phyloP scores from a whole-genome alignment of 2,329 filamentous ascomycete species.

The Verticillium dahliae region DNA sequence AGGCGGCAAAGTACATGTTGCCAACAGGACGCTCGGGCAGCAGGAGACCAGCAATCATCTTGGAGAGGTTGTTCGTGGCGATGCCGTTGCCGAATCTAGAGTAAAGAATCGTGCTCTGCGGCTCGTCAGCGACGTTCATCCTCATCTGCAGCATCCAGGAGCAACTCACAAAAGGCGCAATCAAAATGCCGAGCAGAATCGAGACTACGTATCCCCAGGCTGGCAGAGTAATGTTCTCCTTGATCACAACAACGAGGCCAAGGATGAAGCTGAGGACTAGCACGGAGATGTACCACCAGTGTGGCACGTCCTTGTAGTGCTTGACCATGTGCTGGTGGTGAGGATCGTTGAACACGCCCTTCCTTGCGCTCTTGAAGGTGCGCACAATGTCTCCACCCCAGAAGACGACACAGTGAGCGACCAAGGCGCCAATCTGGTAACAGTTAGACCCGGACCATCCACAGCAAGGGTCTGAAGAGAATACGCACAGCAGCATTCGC shows the following conservation, averaged over 20 bases:
- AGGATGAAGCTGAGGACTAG: slow-evolving; percentile 37
- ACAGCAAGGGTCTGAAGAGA: slow-evolving; percentile 3
- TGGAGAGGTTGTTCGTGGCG: slow-evolving; percentile 51
- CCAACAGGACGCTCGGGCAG: slow-evolving; percentile 43
- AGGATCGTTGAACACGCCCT: slow-evolving; percentile 36
- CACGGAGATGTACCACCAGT: slow-evolving; percentile 39
- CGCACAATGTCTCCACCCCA: slow-evolving; percentile 45
- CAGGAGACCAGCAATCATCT: slow-evolving; percentile 47
- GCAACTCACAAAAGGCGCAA: slow-evolving; percentile 39
- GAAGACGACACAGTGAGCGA: slow-evolving; percentile 45
- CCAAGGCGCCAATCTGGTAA: slow-evolving; percentile 44
- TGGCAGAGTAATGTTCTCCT: slow-evolving; percentile 38
- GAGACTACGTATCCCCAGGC: slow-evolving; percentile 40
- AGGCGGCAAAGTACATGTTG: slow-evolving; percentile 53
- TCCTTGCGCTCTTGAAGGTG: slow-evolving; percentile 38
- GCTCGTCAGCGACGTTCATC: neutral
- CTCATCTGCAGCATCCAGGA: too few relatives aligned
- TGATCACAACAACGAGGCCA: slow-evolving; percentile 37
- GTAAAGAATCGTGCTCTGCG: slow-evolving; percentile 42
- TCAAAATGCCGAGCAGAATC: slow-evolving; percentile 34
- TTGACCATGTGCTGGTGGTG: slow-evolving; percentile 47
- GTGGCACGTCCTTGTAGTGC: slow-evolving; percentile 43
- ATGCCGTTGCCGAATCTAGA: slow-evolving; percentile 50
- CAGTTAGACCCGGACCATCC: neutral
- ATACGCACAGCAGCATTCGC: slow-evolving; percentile 45